Percentiles rank a stretch among this genome's conserved stretches.
Conservation (phyloP, 2,329 filamentous ascomycete species). For the Exophiala oligosperma region DNA sequence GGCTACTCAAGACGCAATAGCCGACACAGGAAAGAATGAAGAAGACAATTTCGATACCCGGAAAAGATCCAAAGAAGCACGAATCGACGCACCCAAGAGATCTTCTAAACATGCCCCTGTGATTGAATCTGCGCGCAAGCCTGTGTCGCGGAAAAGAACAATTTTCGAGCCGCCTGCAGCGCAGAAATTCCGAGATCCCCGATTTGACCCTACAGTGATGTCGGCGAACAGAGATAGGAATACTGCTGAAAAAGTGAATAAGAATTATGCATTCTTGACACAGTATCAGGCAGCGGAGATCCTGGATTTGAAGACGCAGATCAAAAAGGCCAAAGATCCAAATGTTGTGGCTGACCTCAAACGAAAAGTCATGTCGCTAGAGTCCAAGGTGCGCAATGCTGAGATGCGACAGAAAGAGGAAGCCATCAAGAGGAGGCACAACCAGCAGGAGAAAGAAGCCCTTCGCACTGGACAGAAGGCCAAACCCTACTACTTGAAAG, state of each 20-base stretch:
- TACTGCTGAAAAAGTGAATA: slow-evolving; percentile 57
- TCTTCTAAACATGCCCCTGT: slow-evolving; percentile 86
- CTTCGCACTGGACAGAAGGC: slow-evolving; percentile 78
- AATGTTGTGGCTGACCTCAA: slow-evolving; percentile 69
- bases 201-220: slow-evolving; percentile 70
- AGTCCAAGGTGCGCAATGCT: slow-evolving; percentile 72
- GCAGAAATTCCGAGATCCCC: slow-evolving; percentile 76
- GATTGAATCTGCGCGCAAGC: slow-evolving; percentile 77
- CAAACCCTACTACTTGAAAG: slow-evolving; percentile 89
- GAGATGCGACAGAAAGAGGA: slow-evolving; percentile 68
- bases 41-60: slow-evolving; percentile 34
- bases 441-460: slow-evolving; percentile 77
- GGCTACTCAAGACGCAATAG: slow-evolving; percentile 26
- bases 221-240: slow-evolving; percentile 35
- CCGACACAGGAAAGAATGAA: slow-evolving; percentile 25
- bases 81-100: slow-evolving; percentile 41
- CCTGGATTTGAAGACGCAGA: slow-evolving; percentile 65
- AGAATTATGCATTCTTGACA: slow-evolving; percentile 83
- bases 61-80: slow-evolving; percentile 42
- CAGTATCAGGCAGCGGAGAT: slow-evolving; percentile 86
- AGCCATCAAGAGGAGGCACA: slow-evolving; percentile 71
- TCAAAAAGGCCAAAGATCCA: slow-evolving; percentile 67
- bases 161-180: slow-evolving; percentile 59
- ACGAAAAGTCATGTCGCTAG: slow-evolving; percentile 72
- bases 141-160: slow-evolving; percentile 77